phyloP scores from a whole-genome alignment of 148 eudicot species.

The Bassia scoparia region DNA sequence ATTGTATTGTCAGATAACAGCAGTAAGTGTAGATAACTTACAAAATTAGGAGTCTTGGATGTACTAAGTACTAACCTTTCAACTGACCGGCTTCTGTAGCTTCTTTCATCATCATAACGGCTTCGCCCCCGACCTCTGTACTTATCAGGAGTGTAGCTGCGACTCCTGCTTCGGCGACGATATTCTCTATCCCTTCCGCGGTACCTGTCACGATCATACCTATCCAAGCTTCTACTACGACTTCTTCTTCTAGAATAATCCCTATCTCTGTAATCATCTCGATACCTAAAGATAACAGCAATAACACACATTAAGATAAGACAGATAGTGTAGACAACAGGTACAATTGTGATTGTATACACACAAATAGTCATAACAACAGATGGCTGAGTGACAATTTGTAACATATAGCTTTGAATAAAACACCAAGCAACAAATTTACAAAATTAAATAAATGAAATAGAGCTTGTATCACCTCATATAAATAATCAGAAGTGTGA shows the following conservation, averaged over 20 bases:
- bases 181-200: constrained; percentile 59
- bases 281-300: constrained; percentile 28
- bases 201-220: constrained; percentile 56
- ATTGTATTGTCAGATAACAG: background rate
- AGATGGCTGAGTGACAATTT: too few species aligned
- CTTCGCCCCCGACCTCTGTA: constrained; percentile 61
- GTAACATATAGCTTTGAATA: too few species aligned
- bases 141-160: constrained; percentile 63
- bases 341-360: too few species aligned
- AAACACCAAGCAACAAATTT: too few species aligned
- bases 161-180: constrained; percentile 59
- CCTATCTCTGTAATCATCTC: constrained; percentile 58
- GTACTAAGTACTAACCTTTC: constrained; percentile 53
- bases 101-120: constrained; percentile 57
- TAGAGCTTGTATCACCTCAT: too few species aligned
- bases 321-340: too few species aligned
- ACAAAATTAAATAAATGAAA: too few species aligned
- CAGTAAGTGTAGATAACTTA: background rate
- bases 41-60: background rate
- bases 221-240: constrained; percentile 70
- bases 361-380: too few species aligned
- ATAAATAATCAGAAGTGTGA: too few species aligned
- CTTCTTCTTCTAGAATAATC: constrained; percentile 58
- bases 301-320: background rate
- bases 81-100: constrained; percentile 55